Conservation (phyloP, 306 rosid species). For the Begonia fuchsioides region DNA sequence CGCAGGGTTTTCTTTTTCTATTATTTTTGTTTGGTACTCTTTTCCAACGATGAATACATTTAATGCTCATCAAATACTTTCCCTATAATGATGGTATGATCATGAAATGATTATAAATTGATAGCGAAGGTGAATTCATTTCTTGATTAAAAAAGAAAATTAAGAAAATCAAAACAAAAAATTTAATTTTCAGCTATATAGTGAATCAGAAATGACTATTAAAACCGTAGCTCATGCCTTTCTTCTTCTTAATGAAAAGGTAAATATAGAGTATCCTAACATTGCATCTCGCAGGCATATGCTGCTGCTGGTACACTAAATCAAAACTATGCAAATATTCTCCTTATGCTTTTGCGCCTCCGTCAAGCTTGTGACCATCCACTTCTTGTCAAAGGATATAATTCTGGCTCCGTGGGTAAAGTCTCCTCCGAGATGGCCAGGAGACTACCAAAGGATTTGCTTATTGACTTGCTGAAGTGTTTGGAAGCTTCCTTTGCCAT, state of each 20-base stretch:
- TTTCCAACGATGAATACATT: no score
- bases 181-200: no score
- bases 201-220: no score
- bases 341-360: slow-evolving; percentile 89
- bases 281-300: slow-evolving; percentile 60
- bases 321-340: slow-evolving; percentile 96
- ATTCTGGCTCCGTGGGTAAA: slow-evolving; percentile 50
- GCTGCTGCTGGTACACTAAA: slow-evolving; percentile 98
- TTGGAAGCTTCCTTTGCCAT: slow-evolving; percentile 61
- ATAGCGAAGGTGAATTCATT: no score
- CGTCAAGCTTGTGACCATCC: slow-evolving; percentile 99
- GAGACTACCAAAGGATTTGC: slow-evolving; percentile 54
- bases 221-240: no score
- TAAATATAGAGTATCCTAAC: slow-evolving; percentile 6
- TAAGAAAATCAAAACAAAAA: no score
- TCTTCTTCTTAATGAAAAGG: neutral
- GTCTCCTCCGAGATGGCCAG: slow-evolving; percentile 65
- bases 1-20: no score
- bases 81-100: no score
- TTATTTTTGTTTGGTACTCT: no score
- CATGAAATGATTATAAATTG: no score
- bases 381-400: slow-evolving; percentile 65
- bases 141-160: no score
- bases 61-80: no score
- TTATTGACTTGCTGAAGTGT: slow-evolving; percentile 36